Evolutionary conservation across 108 stramenopile species (phyloP).

Genomic region (Cylindrotheca fusiformis): DNA sequence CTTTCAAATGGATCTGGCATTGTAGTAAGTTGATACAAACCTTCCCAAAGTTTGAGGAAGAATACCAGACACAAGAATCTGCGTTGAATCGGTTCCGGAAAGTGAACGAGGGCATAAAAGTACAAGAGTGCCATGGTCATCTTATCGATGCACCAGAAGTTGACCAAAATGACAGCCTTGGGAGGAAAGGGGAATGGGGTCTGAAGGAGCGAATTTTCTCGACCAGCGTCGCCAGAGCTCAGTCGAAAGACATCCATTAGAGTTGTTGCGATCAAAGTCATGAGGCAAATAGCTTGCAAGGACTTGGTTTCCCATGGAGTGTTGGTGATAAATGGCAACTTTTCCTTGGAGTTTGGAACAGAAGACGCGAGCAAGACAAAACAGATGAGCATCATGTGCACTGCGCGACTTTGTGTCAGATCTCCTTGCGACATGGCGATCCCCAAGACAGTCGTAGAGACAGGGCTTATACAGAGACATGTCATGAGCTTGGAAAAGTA

Average conservation of each 20-base stretch:
- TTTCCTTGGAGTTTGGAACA: slow-evolving; percentile 9
- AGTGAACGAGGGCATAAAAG: slow-evolving; percentile 14
- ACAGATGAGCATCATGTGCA: slow-evolving; percentile 2
- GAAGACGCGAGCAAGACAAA: slow-evolving; percentile 13
- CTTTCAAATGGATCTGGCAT: slow-evolving; percentile 17
- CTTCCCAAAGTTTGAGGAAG: slow-evolving; percentile 16
- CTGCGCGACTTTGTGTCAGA: neutral
- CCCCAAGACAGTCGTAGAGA: slow-evolving; percentile 9
- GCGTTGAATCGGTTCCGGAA: slow-evolving; percentile 11
- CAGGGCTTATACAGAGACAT: slow-evolving; percentile 13
- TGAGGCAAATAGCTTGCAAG: slow-evolving; percentile 5
- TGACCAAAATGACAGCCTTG: slow-evolving; percentile 18
- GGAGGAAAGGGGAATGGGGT: slow-evolving; percentile 8
- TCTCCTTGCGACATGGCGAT: neutral
- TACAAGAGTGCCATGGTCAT: slow-evolving; percentile 20
- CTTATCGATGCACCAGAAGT: slow-evolving; percentile 29
- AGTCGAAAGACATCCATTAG: slow-evolving; percentile 8
- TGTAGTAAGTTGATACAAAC: slow-evolving; percentile 6
- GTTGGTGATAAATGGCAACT: slow-evolving; percentile 12
- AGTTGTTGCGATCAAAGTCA: slow-evolving; percentile 8
- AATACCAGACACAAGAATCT: slow-evolving; percentile 3
- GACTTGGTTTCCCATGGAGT: neutral
- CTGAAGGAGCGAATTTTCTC: slow-evolving; percentile 13
- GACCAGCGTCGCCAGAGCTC: neutral
- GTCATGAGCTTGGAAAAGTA: slow-evolving; percentile 23